These are phyloP conservation scores for Hirsutella thompsonii DNA, from an alignment of 2,329 filamentous ascomycete species.

Conservation along the genomic window DNA sequence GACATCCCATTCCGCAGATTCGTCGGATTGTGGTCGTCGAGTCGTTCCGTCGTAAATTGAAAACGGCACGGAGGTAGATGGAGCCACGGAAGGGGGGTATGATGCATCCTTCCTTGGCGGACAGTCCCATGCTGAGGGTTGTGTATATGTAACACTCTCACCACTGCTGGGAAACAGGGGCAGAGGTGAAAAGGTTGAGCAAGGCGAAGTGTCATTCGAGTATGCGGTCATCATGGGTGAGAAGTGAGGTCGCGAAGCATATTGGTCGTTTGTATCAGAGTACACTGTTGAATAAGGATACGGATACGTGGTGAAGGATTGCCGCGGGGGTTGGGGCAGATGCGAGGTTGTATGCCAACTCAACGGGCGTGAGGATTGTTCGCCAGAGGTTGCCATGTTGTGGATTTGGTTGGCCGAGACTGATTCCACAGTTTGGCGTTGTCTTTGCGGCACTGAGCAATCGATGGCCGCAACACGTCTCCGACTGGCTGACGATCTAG, in stretches of 20 bases:
- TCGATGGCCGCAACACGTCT: slow-evolving; percentile 46
- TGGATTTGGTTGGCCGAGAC: slow-evolving; percentile 5
- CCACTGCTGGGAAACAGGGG: slow-evolving; percentile 27
- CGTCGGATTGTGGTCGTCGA: slow-evolving; percentile 7
- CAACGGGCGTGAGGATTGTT: slow-evolving; percentile 18
- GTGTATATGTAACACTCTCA: slow-evolving; percentile 23
- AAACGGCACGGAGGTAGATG: background rate
- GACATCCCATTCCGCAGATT: slow-evolving; percentile 28
- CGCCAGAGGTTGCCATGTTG: background rate
- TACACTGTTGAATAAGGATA: slow-evolving; percentile 23
- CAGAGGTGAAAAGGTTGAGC: slow-evolving; percentile 39
- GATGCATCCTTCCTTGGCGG: slow-evolving; percentile 16
- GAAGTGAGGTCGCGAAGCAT: slow-evolving; percentile 26
- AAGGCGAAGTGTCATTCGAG: slow-evolving; percentile 45
- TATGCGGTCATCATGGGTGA: slow-evolving; percentile 41
- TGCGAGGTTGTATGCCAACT: slow-evolving; percentile 65
- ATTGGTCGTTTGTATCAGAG: slow-evolving; percentile 28
- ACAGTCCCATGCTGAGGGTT: slow-evolving; percentile 24
- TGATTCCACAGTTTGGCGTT: slow-evolving; percentile 31
- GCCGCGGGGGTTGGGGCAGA: slow-evolving; percentile 23
- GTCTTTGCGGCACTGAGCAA: slow-evolving; percentile 28
- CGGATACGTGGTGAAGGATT: slow-evolving; percentile 23
- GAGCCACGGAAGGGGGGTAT: slow-evolving; percentile 11
- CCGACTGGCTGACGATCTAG: slow-evolving; percentile 38
- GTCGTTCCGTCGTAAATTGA: slow-evolving; percentile 15